phyloP scores from a whole-genome alignment of 805 yeast species.

The Metschnikowia noctiluminum region DNA sequence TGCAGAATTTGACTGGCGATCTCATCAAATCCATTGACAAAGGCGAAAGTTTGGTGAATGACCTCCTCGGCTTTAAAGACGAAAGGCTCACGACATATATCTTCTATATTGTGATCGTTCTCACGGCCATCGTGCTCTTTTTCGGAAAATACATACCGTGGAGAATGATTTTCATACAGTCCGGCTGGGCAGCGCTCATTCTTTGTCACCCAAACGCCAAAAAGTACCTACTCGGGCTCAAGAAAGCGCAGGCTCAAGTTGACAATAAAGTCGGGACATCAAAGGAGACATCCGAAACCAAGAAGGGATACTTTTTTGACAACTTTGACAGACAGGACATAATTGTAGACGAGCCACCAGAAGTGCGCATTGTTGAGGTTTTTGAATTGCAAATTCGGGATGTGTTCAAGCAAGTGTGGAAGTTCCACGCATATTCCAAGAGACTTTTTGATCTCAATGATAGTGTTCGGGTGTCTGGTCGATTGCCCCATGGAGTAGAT shows the following conservation, averaged over 20 bases:
- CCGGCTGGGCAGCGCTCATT: constrained; percentile 55
- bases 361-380: constrained; percentile 61
- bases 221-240: constrained; percentile 23
- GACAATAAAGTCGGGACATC: constrained; percentile 18
- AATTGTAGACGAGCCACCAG: constrained; percentile 68
- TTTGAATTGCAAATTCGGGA: constrained; percentile 73
- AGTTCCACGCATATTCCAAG: constrained; percentile 53
- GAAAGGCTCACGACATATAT: constrained; percentile 63
- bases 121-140: constrained; percentile 40
- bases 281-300: not conserved
- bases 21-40: constrained; percentile 48
- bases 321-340: constrained; percentile 47
- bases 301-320: constrained; percentile 16
- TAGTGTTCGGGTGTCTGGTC: constrained; percentile 35
- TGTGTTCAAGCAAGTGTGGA: constrained; percentile 58
- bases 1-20: constrained; percentile 62
- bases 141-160: constrained; percentile 58
- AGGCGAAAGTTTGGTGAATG: constrained; percentile 53
- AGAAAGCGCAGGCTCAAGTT: constrained; percentile 13
- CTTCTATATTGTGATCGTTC: constrained; percentile 34
- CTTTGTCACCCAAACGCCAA: constrained; percentile 59
- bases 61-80: constrained; percentile 67
- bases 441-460: constrained; percentile 53
- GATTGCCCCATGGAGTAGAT: constrained; percentile 63
- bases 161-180: constrained; percentile 51